phyloP scores from a whole-genome alignment of 2,329 filamentous ascomycete genomes.

The Fusarium falciforme region DNA sequence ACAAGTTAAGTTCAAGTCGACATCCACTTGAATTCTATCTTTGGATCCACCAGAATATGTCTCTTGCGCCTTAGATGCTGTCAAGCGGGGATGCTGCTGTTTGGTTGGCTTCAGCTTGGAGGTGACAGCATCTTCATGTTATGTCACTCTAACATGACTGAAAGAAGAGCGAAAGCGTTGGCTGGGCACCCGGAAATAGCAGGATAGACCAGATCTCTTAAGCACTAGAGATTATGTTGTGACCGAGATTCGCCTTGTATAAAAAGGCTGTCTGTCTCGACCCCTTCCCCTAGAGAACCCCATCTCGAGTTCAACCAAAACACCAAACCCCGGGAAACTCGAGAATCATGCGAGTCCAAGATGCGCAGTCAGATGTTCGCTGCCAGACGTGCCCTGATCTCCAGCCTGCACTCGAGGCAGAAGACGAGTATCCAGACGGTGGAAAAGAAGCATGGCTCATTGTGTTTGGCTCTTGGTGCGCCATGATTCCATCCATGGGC shows the following conservation, averaged over 20 bases:
- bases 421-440: constrained; percentile 71
- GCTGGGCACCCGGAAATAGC: not conserved
- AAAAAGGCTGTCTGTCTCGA: not conserved
- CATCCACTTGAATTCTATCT: not conserved
- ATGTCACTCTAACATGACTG: not conserved
- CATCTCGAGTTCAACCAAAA: not conserved
- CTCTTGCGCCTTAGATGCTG: not conserved
- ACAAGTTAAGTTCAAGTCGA: not conserved
- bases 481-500: constrained; percentile 73
- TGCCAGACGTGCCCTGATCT: not conserved
- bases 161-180: not conserved
- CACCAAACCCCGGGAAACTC: not conserved
- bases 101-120: not conserved
- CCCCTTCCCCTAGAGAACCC: not conserved
- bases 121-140: not conserved
- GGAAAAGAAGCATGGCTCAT: constrained; percentile 75
- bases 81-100: not conserved
- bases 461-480: constrained; percentile 76
- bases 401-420: not conserved
- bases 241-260: not conserved
- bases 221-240: not conserved
- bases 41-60: not conserved
- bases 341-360: not conserved
- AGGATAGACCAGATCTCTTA: not conserved
- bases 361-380: not conserved